Evolutionary conservation across 495 filamentous ascomycete genomes (phyloP), one percentile per base, ranked within the genome.

Genomic region (Pyronema domesticum): DNA sequence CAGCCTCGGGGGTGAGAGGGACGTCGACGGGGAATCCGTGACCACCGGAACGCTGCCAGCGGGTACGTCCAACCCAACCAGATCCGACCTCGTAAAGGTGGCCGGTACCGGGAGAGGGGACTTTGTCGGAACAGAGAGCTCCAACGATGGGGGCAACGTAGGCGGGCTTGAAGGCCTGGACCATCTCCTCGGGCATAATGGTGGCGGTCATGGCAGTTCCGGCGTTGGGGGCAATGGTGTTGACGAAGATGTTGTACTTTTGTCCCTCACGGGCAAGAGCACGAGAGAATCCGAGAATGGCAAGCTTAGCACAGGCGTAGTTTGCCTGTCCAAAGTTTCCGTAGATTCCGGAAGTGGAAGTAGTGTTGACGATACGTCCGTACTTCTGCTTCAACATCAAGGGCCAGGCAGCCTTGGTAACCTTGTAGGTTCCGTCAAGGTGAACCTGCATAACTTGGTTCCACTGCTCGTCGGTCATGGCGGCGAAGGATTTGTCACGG

Each of bases 261-360:
- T 76, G 78, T 60, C 91, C 91, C 73, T 98, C 91, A 46, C 89
- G 76, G 40, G 91, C 91, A 37, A 98, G 76, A 54, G 93, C 83
- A 59, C 89, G 84, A 15, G 87, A 93, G 72, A 98, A 85, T 53
- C 91, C 91, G 33, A 98, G 80, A 60, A 98, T 98, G 68, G 83
- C 93, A 56, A 81, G 77, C 79, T 98, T 98, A 15, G 93, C 91
- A 51, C 89, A 83, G 51, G 91, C 80, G 69, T 98, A 98, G 73
- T 98, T 96, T 62, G 91, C 88, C 72, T 98, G 91, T 53, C 91
- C 91, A 62, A 98, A 98, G 76, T 95, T 98, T 59, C 91, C 91
- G 63, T 98, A 98, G 71, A 98, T 95, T 70, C 91, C 91, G 66
- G 83, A 89, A 37, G 91, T 95, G 46, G 85, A 93, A 13, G 91